A percentile compares a stretch with the other conserved stretches of the same genome.
Conservation (phyloP, 1,139 yeast genomes). For the Yamadazyma dendronema region DNA sequence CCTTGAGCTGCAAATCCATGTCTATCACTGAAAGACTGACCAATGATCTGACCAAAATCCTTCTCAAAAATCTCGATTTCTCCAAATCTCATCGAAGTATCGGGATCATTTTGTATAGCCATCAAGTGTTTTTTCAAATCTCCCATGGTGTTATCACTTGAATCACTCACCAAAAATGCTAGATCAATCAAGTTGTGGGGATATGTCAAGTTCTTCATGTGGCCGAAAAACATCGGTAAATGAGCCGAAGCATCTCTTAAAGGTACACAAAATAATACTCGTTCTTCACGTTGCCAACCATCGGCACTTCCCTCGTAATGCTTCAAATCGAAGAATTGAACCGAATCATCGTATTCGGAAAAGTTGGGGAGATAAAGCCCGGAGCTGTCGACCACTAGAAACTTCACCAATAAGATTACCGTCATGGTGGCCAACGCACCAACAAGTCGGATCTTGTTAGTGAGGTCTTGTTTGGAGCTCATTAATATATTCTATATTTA, state of each 20-base stretch:
- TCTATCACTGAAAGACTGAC: constrained; percentile 52
- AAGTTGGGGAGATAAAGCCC: constrained; percentile 25
- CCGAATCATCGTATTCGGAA: constrained; percentile 19
- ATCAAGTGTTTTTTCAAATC: constrained; percentile 40
- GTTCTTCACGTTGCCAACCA: constrained; percentile 56
- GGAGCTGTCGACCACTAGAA: constrained; percentile 6
- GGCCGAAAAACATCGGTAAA: constrained; percentile 60
- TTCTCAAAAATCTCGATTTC: constrained; percentile 55
- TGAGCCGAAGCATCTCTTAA: constrained; percentile 63
- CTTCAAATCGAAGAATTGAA: constrained; percentile 45
- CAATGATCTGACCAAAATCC: constrained; percentile 52
- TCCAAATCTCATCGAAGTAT: constrained; percentile 47
- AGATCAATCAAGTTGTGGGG: constrained; percentile 57
- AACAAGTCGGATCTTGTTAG: constrained; percentile 9
- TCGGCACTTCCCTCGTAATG: constrained; percentile 42
- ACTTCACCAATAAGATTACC: constrained; percentile 7
- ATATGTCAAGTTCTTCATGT: constrained; percentile 55
- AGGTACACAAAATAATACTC: constrained; percentile 58
- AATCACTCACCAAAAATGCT: constrained; percentile 58
- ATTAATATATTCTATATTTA: neutral
- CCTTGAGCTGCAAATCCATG: constrained; percentile 58
- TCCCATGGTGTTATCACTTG: constrained; percentile 58
- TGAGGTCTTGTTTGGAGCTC: constrained; percentile 7
- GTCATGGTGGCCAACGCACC: constrained; percentile 9
- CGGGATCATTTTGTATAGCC: constrained; percentile 43